Conservation (phyloP, 208 protist species). For the Acanthamoeba castellanii region DNA sequence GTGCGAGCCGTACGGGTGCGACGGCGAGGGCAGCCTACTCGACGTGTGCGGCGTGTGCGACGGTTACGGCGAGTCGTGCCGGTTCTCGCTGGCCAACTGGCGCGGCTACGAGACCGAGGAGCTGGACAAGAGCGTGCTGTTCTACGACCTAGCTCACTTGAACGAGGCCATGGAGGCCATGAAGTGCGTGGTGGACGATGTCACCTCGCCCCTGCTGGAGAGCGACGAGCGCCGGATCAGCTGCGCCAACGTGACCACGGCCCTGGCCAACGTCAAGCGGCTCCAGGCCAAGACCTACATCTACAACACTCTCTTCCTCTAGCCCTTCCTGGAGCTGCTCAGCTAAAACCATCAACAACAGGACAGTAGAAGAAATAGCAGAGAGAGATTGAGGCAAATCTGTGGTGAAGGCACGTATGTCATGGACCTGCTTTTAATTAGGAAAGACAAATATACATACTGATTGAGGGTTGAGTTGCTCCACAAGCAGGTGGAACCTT, state of each 20-base stretch:
- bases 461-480: too few species aligned
- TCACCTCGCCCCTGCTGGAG: not conserved
- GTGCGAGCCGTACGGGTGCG: slow-evolving; percentile 1
- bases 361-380: too few species aligned
- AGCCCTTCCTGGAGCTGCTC: not conserved
- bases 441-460: too few species aligned
- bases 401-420: too few species aligned
- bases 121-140: slow-evolving; percentile 8
- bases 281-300: not conserved
- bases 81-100: slow-evolving; percentile 39
- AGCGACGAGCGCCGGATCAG: not conserved
- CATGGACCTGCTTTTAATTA: too few species aligned
- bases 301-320: not conserved
- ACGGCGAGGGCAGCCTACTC: not conserved
- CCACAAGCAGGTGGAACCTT: too few species aligned
- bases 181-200: not conserved
- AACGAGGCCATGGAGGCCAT: not conserved
- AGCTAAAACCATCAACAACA: not conserved
- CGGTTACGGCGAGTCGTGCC: not conserved
- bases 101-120: not conserved
- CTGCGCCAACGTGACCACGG: not conserved
- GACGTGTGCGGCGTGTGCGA: slow-evolving; percentile 15
- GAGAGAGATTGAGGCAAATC: too few species aligned
- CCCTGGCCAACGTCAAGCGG: not conserved
- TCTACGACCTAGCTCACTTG: not conserved